phyloP scores from a whole-genome alignment of 2,329 filamentous ascomycete genomes.

The Sporothrix pallida region DNA sequence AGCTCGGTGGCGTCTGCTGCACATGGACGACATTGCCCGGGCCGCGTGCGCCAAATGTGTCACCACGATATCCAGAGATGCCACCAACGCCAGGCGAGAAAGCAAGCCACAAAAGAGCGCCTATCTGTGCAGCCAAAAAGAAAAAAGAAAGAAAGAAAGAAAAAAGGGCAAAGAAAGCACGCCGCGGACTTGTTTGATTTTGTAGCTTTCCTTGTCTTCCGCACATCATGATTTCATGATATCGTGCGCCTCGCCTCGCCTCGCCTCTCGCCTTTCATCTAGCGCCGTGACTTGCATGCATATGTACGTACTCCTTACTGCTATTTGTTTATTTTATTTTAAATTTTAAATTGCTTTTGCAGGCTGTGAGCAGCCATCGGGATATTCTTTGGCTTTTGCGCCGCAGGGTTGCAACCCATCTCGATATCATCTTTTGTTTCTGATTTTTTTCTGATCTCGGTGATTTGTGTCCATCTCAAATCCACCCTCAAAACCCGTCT shows the following conservation, averaged over 20 bases:
- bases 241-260: neutral
- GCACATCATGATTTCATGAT: neutral
- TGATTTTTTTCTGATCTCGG: neutral
- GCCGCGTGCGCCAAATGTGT: neutral
- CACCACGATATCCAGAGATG: neutral
- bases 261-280: too few species aligned
- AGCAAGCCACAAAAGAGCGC: conserved; percentile 1
- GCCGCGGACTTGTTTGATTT: too few species aligned
- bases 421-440: too few species aligned
- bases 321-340: too few species aligned
- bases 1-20: neutral
- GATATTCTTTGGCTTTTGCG: neutral
- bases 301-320: neutral
- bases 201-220: neutral
- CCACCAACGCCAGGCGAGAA: neutral
- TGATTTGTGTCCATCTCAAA: neutral
- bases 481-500: too few species aligned
- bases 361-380: neutral
- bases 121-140: neutral
- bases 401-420: neutral
- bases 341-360: neutral
- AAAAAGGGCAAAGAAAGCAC: too few species aligned
- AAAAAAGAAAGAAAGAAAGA: too few species aligned
- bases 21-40: conserved; percentile 1
- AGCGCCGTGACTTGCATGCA: neutral